Conservation (phyloP, 2,329 filamentous ascomycete species). For the Alternaria triticina region DNA sequence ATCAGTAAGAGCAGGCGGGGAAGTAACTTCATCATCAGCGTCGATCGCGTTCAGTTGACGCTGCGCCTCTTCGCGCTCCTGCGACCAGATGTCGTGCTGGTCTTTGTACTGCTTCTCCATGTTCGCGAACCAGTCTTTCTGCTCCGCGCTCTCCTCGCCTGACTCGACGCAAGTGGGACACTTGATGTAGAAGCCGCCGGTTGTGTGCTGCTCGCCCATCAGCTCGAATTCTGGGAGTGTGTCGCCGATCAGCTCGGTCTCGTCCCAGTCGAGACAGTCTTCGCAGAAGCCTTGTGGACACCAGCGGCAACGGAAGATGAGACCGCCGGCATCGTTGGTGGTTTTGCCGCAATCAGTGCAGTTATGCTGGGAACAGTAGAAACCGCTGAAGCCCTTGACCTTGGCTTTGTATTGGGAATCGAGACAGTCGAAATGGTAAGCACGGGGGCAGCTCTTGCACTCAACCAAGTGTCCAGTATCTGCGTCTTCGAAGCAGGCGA, state of each 20-base stretch:
- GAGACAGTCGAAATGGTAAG: constrained; percentile 62
- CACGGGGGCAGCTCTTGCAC: constrained; percentile 61
- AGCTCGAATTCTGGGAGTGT: constrained; percentile 60
- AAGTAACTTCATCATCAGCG: constrained; percentile 22
- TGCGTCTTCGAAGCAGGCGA: constrained; percentile 54
- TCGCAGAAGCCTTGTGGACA: constrained; percentile 65
- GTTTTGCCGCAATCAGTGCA: constrained; percentile 62
- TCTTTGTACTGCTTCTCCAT: constrained; percentile 31
- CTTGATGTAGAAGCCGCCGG: constrained; percentile 60
- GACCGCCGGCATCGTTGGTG: constrained; percentile 56
- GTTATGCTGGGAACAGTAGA: constrained; percentile 63
- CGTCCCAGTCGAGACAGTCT: constrained; percentile 63
- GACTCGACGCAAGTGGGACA: constrained; percentile 53
- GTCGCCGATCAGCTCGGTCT: constrained; percentile 58
- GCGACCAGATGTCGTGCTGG: constrained; percentile 30
- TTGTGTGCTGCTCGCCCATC: constrained; percentile 52
- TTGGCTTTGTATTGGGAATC: constrained; percentile 50
- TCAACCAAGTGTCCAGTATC: constrained; percentile 55
- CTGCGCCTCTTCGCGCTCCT: constrained; percentile 23
- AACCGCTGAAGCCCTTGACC: constrained; percentile 53
- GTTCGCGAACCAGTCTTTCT: constrained; percentile 30
- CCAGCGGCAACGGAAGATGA: constrained; percentile 61
- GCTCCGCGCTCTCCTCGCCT: constrained; percentile 22
- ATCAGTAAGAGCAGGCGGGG: constrained; percentile 36
- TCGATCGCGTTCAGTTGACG: constrained; percentile 18